These are phyloP conservation scores for Porodaedalea pini DNA, from an alignment of 1,284 basidiomycete species.

Conservation along the genomic window DNA sequence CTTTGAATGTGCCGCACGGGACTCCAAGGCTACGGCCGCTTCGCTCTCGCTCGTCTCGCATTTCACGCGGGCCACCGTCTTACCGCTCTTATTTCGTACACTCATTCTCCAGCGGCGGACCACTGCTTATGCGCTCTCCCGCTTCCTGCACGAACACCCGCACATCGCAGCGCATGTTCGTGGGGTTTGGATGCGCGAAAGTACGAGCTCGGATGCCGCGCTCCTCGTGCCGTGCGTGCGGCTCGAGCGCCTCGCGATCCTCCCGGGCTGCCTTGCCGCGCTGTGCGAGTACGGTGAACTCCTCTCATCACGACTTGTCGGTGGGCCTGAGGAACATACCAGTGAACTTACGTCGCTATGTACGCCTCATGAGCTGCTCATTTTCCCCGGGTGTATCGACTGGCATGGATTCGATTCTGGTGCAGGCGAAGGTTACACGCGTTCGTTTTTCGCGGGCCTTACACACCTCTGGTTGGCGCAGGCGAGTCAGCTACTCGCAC, in stretches of 20 bases:
- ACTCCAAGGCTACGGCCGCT: conserved; percentile 1
- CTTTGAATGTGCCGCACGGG: conserved; percentile 14
- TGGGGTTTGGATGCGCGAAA: conserved; percentile 1
- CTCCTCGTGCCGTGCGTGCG: conserved; percentile 2
- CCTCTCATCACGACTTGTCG: not conserved
- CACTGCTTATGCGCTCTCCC: not conserved
- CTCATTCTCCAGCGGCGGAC: conserved; percentile 9
- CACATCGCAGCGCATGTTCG: conserved; percentile 7
- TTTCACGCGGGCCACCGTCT: conserved; percentile 4
- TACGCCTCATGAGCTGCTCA: not conserved
- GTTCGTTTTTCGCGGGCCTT: conserved; percentile 6
- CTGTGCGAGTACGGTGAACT: not conserved
- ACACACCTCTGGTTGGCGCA: conserved; percentile 10
- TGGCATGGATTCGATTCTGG: not conserved
- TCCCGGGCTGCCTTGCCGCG: conserved; percentile 5
- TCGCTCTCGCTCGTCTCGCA: conserved; percentile 20
- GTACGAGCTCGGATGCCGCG: not conserved
- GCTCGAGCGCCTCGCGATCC: not conserved
- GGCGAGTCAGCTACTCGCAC: not conserved
- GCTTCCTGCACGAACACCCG: not conserved
- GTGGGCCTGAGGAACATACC: not conserved
- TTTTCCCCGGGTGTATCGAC: not conserved
- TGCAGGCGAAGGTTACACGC: not conserved
- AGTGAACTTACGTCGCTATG: not conserved
- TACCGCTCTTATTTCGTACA: conserved; percentile 19